These are phyloP conservation scores for Ophiocordyceps camponoti-floridani DNA, from an alignment of 2,329 filamentous ascomycete genomes.

Conservation along the genomic window DNA sequence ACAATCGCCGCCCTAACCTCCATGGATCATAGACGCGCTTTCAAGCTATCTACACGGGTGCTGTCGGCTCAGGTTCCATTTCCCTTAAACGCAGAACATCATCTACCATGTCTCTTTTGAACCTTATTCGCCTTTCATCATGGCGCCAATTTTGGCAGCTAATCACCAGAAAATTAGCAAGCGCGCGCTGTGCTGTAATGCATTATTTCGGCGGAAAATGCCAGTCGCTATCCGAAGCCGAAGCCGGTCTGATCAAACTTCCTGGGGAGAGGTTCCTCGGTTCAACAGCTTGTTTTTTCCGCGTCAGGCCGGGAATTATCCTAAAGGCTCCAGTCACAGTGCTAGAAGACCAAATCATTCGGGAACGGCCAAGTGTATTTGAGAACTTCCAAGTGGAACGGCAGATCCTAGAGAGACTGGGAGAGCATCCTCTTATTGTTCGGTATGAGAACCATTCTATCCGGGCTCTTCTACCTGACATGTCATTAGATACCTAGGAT, in stretches of 20 bases:
- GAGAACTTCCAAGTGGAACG: slow-evolving; percentile 3
- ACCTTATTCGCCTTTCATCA: neutral
- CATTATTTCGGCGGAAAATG: neutral
- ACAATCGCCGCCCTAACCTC: too few species aligned
- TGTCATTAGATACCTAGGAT: neutral
- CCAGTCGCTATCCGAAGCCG: neutral
- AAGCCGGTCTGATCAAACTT: slow-evolving; percentile 2
- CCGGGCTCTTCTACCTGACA: neutral
- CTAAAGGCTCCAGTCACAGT: slow-evolving; percentile 3
- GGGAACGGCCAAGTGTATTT: slow-evolving; percentile 1
- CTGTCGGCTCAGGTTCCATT: too few species aligned
- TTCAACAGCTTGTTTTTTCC: slow-evolving; percentile 5
- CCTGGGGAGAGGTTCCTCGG: slow-evolving; percentile 2
- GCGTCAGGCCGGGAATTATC: slow-evolving; percentile 1
- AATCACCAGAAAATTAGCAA: neutral
- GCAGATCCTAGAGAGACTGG: slow-evolving; percentile 3
- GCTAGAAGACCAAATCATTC: slow-evolving; percentile 1
- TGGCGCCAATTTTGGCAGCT: neutral
- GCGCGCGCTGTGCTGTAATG: neutral
- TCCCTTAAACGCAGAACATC: neutral
- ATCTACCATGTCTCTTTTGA: neutral
- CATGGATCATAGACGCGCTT: too few species aligned
- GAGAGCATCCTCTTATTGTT: slow-evolving; percentile 3
- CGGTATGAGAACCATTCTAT: slow-evolving; percentile 1
- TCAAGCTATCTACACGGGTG: too few species aligned